Percentiles rank a stretch among this genome's conserved stretches.
Conservation (phyloP, 768 basidiomycete genomes). For the Goffeauzyma gilvescens region DNA sequence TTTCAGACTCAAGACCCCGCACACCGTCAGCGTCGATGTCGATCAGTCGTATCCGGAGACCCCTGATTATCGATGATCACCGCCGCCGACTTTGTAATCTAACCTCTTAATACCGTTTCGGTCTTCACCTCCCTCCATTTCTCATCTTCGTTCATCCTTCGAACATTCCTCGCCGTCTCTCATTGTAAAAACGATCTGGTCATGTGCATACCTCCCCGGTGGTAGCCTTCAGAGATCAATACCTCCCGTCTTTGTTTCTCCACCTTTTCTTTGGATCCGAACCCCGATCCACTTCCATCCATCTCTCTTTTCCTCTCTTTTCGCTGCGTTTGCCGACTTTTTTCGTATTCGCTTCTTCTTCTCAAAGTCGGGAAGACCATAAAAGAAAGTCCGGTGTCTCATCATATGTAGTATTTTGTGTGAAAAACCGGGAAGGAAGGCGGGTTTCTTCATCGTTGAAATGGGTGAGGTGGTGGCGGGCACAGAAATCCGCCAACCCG, state of each 20-base stretch:
- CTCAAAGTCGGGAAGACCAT: too few species aligned
- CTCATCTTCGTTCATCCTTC: not conserved
- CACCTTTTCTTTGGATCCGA: not conserved
- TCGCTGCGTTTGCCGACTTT: not conserved
- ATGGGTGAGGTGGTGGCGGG: too few species aligned
- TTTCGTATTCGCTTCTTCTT: too few species aligned
- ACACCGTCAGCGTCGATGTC: not conserved
- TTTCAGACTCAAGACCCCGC: conserved; percentile 17
- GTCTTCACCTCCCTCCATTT: not conserved
- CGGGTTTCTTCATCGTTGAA: too few species aligned
- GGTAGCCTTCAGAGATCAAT: not conserved
- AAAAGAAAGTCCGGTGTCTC: too few species aligned
- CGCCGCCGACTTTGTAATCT: not conserved
- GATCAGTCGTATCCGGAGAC: not conserved
- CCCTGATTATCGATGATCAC: not conserved
- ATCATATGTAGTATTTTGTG: too few species aligned
- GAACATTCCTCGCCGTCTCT: not conserved
- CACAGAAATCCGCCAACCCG: too few species aligned
- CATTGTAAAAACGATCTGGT: not conserved
- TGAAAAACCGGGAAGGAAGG: too few species aligned
- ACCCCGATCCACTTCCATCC: not conserved
- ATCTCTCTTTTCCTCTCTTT: not conserved
- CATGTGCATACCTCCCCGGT: not conserved
- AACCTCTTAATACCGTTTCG: not conserved
- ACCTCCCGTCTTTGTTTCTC: not conserved